phyloP scores from a whole-genome alignment of 306 rosid species.

The Prunus salicina region DNA sequence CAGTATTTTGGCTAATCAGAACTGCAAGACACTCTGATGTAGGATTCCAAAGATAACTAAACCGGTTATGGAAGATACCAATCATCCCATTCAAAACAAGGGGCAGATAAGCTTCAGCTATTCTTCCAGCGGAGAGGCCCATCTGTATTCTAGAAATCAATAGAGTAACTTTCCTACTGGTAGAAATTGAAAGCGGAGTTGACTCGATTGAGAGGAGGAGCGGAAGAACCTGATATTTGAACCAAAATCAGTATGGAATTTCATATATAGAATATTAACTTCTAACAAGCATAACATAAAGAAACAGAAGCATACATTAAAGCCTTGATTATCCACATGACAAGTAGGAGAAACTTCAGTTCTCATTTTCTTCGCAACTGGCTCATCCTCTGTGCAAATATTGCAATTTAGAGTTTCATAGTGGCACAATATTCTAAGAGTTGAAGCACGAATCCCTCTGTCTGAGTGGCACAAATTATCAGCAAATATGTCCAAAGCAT shows the following conservation, averaged over 20 bases:
- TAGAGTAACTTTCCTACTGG: constrained; percentile 65
- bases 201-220: constrained; percentile 73
- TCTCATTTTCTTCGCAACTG: constrained; percentile 50
- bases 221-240: constrained; percentile 59
- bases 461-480: constrained; percentile 64
- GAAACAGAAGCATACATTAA: constrained; percentile 50
- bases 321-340: constrained; percentile 20
- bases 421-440: constrained; percentile 71
- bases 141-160: constrained; percentile 76
- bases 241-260: constrained; percentile 24
- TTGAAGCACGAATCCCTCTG: constrained; percentile 63
- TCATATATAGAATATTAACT: not conserved
- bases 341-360: constrained; percentile 41
- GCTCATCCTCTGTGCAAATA: constrained; percentile 39
- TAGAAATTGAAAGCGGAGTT: constrained; percentile 65
- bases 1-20: constrained; percentile 47
- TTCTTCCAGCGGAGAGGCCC: constrained; percentile 64
- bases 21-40: constrained; percentile 75
- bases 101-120: constrained; percentile 53
- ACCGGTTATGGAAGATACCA: constrained; percentile 75
- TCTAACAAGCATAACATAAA: not conserved
- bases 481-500: constrained; percentile 51
- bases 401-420: constrained; percentile 41
- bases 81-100: constrained; percentile 66
- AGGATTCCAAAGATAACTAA: constrained; percentile 72